These are phyloP conservation scores for Rhamnella rubrinervis DNA, from an alignment of 331 rosid genomes.

Conservation along the genomic window DNA sequence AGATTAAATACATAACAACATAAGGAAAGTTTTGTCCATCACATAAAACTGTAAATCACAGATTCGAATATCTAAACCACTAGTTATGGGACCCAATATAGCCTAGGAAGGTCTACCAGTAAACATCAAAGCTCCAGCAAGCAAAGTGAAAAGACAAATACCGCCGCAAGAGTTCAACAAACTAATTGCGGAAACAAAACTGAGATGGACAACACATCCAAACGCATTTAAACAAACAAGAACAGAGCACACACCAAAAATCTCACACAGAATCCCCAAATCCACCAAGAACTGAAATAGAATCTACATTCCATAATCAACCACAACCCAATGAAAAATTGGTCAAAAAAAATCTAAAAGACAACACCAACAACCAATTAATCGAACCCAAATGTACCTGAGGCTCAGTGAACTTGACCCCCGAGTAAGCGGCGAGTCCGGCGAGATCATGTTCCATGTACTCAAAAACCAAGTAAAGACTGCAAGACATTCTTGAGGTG, in stretches of 20 bases:
- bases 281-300: constrained; percentile 8
- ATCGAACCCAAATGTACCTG: constrained; percentile 54
- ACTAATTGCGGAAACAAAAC: constrained; percentile 25
- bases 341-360: neutral
- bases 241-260: constrained; percentile 13
- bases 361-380: neutral
- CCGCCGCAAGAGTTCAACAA: constrained; percentile 9
- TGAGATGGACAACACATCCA: constrained; percentile 15
- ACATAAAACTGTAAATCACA: constrained; percentile 16
- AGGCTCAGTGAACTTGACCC: constrained; percentile 82
- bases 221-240: constrained; percentile 17
- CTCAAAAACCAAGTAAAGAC: constrained; percentile 91
- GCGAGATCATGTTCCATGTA: constrained; percentile 99
- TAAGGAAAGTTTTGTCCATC: neutral
- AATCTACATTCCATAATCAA: constrained; percentile 6
- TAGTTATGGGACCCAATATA: constrained; percentile 39
- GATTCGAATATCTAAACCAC: constrained; percentile 21
- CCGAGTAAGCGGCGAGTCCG: constrained; percentile 82
- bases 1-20: constrained; percentile 24
- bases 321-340: constrained; percentile 4
- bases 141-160: constrained; percentile 26
- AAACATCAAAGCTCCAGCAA: constrained; percentile 29
- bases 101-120: constrained; percentile 34
- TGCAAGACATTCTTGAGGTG: constrained; percentile 99
- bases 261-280: constrained; percentile 14